phyloP scores from a whole-genome alignment of 75 land plant species.

The Larix kaempferi region DNA sequence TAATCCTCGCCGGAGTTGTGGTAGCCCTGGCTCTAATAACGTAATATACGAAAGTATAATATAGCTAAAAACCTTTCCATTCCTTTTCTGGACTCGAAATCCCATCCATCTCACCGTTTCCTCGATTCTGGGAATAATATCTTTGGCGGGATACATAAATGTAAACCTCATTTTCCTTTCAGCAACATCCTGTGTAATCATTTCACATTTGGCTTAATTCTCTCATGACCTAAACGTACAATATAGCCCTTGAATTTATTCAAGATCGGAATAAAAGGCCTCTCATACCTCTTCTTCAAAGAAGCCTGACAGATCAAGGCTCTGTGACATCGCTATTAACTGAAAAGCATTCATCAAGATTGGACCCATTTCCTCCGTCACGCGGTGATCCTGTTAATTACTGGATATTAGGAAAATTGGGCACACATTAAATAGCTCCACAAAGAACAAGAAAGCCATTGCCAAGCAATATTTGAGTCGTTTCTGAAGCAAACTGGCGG shows the following conservation, averaged over 20 bases:
- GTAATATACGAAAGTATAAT: not conserved
- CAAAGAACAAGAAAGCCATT: too few relatives aligned
- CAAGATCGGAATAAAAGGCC: too few relatives aligned
- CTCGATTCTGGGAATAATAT: conserved; percentile 55
- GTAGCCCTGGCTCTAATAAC: too few relatives aligned
- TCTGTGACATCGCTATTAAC: conserved; percentile 69
- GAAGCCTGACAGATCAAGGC: conserved; percentile 69
- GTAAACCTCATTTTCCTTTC: conserved; percentile 75
- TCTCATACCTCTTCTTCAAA: conserved; percentile 61
- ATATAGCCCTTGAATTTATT: too few relatives aligned
- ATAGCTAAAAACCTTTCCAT: conserved; percentile 48
- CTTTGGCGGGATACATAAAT: conserved; percentile 53
- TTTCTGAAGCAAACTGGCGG: too few relatives aligned
- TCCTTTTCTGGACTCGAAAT: conserved; percentile 39
- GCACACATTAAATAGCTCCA: too few relatives aligned
- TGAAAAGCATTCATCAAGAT: conserved; percentile 66
- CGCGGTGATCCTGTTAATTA: conserved; percentile 19
- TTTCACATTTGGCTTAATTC: not conserved
- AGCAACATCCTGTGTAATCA: conserved; percentile 39
- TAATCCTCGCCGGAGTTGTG: too few relatives aligned
- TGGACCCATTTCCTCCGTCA: conserved; percentile 17
- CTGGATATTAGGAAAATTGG: too few relatives aligned
- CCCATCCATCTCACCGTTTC: conserved; percentile 57
- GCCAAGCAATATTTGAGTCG: too few relatives aligned
- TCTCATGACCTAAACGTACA: too few relatives aligned